These are phyloP conservation scores for Emydomyces testavorans DNA, from an alignment of 2,329 filamentous ascomycete species.

Conservation along the genomic window DNA sequence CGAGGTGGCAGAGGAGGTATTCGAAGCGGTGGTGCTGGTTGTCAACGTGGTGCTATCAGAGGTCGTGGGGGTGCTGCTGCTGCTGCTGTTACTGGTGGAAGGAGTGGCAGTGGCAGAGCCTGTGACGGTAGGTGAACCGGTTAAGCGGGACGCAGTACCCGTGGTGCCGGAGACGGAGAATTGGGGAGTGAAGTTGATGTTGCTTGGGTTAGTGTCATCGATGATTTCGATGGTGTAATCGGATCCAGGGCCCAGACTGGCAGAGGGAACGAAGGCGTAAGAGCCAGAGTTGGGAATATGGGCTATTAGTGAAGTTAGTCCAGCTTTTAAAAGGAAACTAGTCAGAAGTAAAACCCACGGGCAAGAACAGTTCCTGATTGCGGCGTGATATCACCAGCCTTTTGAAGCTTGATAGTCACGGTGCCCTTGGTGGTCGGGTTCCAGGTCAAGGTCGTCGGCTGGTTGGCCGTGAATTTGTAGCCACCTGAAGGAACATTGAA, in stretches of 20 bases:
- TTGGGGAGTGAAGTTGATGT: constrained; percentile 43
- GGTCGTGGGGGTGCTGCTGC: constrained; percentile 21
- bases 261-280: constrained; percentile 39
- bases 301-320: constrained; percentile 24
- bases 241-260: constrained; percentile 31
- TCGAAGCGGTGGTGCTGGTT: constrained; percentile 17
- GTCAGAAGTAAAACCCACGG: constrained; percentile 27
- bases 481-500: constrained; percentile 38
- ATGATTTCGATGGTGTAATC: constrained; percentile 46
- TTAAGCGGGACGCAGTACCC: constrained; percentile 24
- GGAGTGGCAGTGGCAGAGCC: constrained; percentile 17
- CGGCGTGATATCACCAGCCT: constrained; percentile 33
- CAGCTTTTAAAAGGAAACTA: neutral
- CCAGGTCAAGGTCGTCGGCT: constrained; percentile 40
- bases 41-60: constrained; percentile 19
- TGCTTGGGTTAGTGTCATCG: constrained; percentile 33
- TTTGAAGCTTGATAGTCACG: constrained; percentile 42
- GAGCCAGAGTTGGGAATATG: constrained; percentile 39
- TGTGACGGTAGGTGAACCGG: constrained; percentile 24
- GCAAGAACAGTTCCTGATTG: constrained; percentile 33
- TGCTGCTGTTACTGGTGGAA: constrained; percentile 19
- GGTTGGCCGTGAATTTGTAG: constrained; percentile 38
- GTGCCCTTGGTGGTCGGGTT: constrained; percentile 39
- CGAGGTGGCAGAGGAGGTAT: constrained; percentile 1
- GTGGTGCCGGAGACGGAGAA: constrained; percentile 41